These are phyloP conservation scores for Claviceps sp. DNA, from an alignment of 2,329 filamentous ascomycete genomes.

Conservation along the genomic window DNA sequence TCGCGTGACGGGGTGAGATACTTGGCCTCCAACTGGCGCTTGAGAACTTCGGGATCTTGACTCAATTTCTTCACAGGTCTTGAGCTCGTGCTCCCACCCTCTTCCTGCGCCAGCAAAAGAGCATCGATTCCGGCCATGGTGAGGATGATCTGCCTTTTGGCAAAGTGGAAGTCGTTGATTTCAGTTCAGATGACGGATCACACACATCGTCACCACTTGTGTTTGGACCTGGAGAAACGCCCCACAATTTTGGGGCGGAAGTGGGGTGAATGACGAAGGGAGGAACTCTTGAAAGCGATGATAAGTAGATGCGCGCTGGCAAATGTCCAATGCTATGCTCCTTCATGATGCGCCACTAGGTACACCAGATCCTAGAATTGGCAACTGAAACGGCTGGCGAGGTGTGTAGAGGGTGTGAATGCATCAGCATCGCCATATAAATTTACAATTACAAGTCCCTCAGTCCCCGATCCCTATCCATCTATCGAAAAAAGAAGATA, in stretches of 20 bases:
- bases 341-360: too few relatives aligned
- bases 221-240: neutral
- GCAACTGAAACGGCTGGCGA: conserved; percentile 10
- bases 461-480: conserved; percentile 18
- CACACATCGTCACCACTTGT: neutral
- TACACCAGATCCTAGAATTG: neutral
- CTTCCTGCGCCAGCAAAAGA: conserved; percentile 18
- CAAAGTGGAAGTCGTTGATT: neutral
- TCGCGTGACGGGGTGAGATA: conserved; percentile 67
- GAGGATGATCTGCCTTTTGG: neutral
- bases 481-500: conserved; percentile 21
- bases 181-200: conserved; percentile 2
- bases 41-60: conserved; percentile 47
- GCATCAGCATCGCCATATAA: conserved; percentile 24
- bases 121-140: conserved; percentile 23
- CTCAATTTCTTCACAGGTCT: conserved; percentile 3
- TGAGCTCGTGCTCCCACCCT: conserved; percentile 6
- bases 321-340: too few relatives aligned
- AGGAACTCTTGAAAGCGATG: neutral
- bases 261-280: neutral
- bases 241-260: neutral
- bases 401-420: conserved; percentile 17
- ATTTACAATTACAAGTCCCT: conserved; percentile 30
- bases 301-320: too few relatives aligned
- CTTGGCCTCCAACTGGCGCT: conserved; percentile 57